phyloP scores from a whole-genome alignment of 1,284 basidiomycete genomes.

The Pseudozyma flocculosa region DNA sequence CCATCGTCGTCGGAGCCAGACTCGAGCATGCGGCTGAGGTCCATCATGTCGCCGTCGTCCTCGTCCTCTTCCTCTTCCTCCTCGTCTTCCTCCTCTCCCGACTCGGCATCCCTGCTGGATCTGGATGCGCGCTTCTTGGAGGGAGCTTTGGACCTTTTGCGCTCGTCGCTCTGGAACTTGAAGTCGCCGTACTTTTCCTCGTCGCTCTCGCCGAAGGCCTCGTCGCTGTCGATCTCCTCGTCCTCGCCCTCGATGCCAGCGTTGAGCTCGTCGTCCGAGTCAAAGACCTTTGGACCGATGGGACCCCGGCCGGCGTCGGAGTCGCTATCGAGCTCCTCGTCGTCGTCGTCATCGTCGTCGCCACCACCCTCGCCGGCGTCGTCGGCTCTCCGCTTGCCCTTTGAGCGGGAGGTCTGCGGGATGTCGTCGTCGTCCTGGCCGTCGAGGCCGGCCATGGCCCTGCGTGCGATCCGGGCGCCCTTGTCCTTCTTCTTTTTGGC shows the following conservation, averaged over 20 bases:
- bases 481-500: conserved; percentile 16
- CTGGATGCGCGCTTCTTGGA: conserved; percentile 1
- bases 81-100: conserved; percentile 15
- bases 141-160: conserved; percentile 6
- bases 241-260: conserved; percentile 43
- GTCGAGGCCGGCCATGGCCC: conserved; percentile 22
- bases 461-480: conserved; percentile 6
- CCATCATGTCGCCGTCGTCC: conserved; percentile 46
- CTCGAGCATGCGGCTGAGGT: conserved; percentile 51
- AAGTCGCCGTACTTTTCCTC: conserved; percentile 47
- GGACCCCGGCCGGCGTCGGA: conserved; percentile 8
- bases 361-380: neutral
- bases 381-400: conserved; percentile 9
- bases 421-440: conserved; percentile 60
- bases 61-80: conserved; percentile 35
- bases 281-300: conserved; percentile 38
- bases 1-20: conserved; percentile 30
- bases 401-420: conserved; percentile 4
- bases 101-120: too few species aligned
- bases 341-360: conserved; percentile 10
- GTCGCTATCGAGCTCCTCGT: conserved; percentile 13
- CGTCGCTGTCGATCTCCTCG: conserved; percentile 55
- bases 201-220: conserved; percentile 55
- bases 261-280: conserved; percentile 42
- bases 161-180: conserved; percentile 17